A percentile compares a stretch with the other conserved stretches of the same genome.
Evolutionary conservation across 2,329 filamentous ascomycete genomes (phyloP).

Genomic region (Penicillium rolfsii): DNA sequence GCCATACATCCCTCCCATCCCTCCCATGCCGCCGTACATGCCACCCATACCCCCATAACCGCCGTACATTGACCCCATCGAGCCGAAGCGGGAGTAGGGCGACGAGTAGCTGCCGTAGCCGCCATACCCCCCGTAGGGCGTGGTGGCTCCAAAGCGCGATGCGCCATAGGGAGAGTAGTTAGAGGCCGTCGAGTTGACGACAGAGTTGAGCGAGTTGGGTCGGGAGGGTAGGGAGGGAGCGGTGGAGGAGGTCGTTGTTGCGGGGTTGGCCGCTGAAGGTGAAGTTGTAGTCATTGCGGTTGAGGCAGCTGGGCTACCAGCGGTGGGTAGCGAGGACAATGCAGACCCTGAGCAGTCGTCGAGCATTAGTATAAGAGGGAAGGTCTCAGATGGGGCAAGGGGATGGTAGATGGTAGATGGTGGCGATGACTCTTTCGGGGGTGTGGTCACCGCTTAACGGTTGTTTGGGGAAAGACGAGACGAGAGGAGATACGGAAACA

Average conservation of each 20-base stretch:
- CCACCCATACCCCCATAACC: constrained; percentile 48
- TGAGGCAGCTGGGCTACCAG: constrained; percentile 31
- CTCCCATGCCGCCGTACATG: constrained; percentile 53
- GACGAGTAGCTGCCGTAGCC: constrained; percentile 59
- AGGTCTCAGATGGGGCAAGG: not conserved
- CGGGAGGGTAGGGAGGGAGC: constrained; percentile 77
- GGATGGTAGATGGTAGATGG: constrained; percentile 5
- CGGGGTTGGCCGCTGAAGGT: constrained; percentile 48
- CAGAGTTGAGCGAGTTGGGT: constrained; percentile 73
- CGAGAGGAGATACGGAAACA: not conserved
- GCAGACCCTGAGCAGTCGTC: constrained; percentile 28
- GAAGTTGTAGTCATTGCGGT: constrained; percentile 43
- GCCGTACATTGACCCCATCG: constrained; percentile 48
- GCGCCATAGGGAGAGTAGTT: constrained; percentile 71
- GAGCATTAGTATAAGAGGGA: constrained; percentile 5
- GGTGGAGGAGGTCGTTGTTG: constrained; percentile 48
- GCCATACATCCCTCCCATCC: constrained; percentile 53
- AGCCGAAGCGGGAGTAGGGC: constrained; percentile 58
- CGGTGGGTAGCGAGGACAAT: constrained; percentile 31
- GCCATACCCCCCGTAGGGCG: constrained; percentile 53
- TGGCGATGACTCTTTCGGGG: constrained; percentile 11
- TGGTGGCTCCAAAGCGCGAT: constrained; percentile 58
- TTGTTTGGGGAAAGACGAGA: constrained; percentile 3
- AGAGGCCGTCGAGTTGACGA: constrained; percentile 86
- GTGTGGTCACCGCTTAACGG: not conserved